Evolutionary conservation across 768 basidiomycete species (phyloP).

Genomic region (Kwoniella pini): DNA sequence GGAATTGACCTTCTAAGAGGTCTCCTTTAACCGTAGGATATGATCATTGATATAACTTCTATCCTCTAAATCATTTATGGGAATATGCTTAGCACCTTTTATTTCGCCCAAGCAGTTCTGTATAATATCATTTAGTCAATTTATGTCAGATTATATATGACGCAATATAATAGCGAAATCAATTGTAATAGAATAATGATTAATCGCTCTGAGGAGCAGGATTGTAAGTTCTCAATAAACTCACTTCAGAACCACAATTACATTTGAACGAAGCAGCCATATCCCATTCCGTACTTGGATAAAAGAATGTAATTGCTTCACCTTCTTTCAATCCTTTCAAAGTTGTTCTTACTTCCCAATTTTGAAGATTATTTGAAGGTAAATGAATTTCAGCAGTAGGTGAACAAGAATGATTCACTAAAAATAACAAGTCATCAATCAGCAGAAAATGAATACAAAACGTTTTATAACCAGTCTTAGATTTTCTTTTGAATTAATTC

Average conservation of each 20-base stretch:
- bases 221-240: no score
- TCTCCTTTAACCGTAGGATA: slow-evolving; percentile 52
- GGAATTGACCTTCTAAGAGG: no score
- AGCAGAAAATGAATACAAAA: no score
- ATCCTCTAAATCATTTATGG: slow-evolving; percentile 54
- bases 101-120: slow-evolving; percentile 60
- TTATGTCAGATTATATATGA: neutral
- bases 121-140: neutral
- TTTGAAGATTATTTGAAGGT: slow-evolving; percentile 55
- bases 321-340: slow-evolving; percentile 52
- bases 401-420: slow-evolving; percentile 67
- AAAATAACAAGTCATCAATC: neutral
- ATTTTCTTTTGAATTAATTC: no score
- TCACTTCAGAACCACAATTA: slow-evolving; percentile 58
- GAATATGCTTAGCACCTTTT: slow-evolving; percentile 59
- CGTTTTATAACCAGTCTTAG: no score
- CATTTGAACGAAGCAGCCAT: slow-evolving; percentile 68
- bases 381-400: slow-evolving; percentile 65
- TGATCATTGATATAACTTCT: slow-evolving; percentile 58
- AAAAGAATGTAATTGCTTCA: slow-evolving; percentile 63
- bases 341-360: slow-evolving; percentile 62
- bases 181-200: no score
- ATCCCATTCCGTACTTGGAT: slow-evolving; percentile 70
- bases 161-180: neutral
- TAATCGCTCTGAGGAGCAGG: no score